Evolutionary conservation across 2,329 filamentous ascomycete genomes (phyloP), one percentile per base, ranked within the genome.

Genomic region (Cordyceps farinosa): DNA sequence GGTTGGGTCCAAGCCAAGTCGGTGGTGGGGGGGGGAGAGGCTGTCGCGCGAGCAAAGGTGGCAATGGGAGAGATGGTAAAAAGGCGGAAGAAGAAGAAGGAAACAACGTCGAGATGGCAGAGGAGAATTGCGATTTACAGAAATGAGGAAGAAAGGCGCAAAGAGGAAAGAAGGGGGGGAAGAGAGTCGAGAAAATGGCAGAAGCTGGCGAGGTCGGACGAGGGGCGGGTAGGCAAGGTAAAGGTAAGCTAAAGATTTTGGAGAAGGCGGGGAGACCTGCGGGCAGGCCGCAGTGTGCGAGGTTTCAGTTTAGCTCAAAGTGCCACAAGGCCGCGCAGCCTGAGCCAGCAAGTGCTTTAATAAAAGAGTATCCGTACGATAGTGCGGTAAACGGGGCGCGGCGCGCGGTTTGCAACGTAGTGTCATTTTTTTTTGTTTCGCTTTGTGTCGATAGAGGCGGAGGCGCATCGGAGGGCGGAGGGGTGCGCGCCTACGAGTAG

Each of bases 251-350:
- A 34, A 34, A 17, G 56, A 11, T 59, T 59, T 59, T 59, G 44
- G 56, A 50, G 48, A 61, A 53, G 58, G 50, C 58, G 58, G 47
- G 56, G 44, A 59, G 53, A 29, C 32, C 22, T 29, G 56, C 34
- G 27, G 56, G 45, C 56, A 40, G 42, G 29, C 22, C 22, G 22
- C 22, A 22, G 22, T 22, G 22, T 50, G 40, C 56, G 50, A 59
- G 42, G 42, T 57, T 45, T n/a, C 29, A 15, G 42, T 27, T 30
- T 30, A 5, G n/a, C 44, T 22, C 22, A 22, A 22, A 22, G 22
- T 22, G 22, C 22, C 22, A 22, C 22, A 22, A 22, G 22, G 22
- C 22, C 22, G 22, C 22, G 22, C 22, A 22, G 22, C 22, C 22
- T 22, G 22, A 22, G 22, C 22, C 22, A 22, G 22, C 22, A 22